Evolutionary conservation across 163 green algal species (phyloP).

Genomic region (Scenedesmus sp.): DNA sequence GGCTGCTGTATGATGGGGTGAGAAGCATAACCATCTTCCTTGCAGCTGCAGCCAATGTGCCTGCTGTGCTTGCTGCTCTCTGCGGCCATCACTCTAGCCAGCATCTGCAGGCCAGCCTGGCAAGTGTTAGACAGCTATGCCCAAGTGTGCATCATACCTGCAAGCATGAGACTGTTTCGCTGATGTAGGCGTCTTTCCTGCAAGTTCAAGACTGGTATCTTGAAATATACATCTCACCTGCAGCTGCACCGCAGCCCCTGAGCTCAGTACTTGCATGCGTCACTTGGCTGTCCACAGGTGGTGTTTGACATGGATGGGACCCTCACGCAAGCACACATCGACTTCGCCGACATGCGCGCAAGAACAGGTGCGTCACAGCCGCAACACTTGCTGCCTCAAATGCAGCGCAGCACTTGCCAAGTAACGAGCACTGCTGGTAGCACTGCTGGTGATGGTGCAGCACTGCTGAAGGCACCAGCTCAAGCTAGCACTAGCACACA

Average conservation of each 20-base stretch:
- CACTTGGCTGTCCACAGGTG: background rate
- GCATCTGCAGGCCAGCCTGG: background rate
- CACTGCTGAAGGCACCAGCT: background rate
- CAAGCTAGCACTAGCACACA: background rate
- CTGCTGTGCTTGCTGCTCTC: background rate
- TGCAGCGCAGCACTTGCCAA: background rate
- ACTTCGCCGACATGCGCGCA: constrained; percentile 79
- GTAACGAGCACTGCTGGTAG: background rate
- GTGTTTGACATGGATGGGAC: constrained; percentile 81
- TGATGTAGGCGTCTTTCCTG: no score
- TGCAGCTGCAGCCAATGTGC: background rate
- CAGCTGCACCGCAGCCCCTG: background rate
- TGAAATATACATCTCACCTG: background rate
- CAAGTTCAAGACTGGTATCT: background rate
- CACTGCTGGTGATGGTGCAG: background rate
- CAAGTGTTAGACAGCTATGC: no score
- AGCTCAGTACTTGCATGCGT: background rate
- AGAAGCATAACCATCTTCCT: background rate
- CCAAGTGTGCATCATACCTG: no score
- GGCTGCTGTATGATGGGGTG: constrained; percentile 49
- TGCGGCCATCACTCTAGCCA: background rate
- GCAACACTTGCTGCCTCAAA: background rate
- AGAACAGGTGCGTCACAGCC: constrained; percentile 57
- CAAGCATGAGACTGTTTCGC: no score
- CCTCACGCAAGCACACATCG: constrained; percentile 75